Percentiles rank a stretch among this genome's conserved stretches.
Conservation (phyloP, 805 yeast species). For the Debaryomyces prosopidis region DNA sequence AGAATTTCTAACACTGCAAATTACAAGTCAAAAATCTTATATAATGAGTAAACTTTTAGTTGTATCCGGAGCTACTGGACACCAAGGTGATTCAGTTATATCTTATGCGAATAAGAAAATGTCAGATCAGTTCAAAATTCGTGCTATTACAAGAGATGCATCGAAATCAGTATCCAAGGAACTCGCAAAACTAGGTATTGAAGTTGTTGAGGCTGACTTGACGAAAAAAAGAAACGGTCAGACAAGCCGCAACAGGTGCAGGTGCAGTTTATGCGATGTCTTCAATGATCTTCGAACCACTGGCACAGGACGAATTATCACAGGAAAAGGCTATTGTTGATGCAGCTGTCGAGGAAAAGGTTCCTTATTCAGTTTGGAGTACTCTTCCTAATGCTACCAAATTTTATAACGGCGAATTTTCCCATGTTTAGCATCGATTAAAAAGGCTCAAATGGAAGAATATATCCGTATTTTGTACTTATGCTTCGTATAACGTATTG, state of each 20-base stretch:
- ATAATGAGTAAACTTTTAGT: constrained; percentile 8
- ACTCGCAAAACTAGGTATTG: constrained; percentile 10
- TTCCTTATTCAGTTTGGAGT: constrained; percentile 5
- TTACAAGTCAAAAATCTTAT: too few relatives aligned
- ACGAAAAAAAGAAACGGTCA: not conserved
- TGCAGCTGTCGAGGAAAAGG: constrained; percentile 4
- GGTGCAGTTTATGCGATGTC: constrained; percentile 7
- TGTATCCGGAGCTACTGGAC: constrained; percentile 21
- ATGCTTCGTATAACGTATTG: too few relatives aligned
- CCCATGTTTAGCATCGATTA: not conserved
- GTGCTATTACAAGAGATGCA: constrained; percentile 14
- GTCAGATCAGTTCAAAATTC: constrained; percentile 28
- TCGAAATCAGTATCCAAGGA: constrained; percentile 1
- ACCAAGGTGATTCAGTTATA: constrained; percentile 23
- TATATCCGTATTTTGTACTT: constrained; percentile 5
- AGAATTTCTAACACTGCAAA: too few relatives aligned
- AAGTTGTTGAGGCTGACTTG: constrained; percentile 12
- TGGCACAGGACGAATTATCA: constrained; percentile 16
- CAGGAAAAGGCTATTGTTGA: constrained; percentile 7
- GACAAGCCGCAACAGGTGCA: constrained; percentile 4
- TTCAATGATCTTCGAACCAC: not conserved
- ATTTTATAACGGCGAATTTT: constrained; percentile 2
- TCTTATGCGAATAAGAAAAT: constrained; percentile 25
- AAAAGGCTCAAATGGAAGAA: constrained; percentile 4
- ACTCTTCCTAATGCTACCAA: not conserved